phyloP scores from a whole-genome alignment of 163 green algal genomes.

The Botryococcus braunii region DNA sequence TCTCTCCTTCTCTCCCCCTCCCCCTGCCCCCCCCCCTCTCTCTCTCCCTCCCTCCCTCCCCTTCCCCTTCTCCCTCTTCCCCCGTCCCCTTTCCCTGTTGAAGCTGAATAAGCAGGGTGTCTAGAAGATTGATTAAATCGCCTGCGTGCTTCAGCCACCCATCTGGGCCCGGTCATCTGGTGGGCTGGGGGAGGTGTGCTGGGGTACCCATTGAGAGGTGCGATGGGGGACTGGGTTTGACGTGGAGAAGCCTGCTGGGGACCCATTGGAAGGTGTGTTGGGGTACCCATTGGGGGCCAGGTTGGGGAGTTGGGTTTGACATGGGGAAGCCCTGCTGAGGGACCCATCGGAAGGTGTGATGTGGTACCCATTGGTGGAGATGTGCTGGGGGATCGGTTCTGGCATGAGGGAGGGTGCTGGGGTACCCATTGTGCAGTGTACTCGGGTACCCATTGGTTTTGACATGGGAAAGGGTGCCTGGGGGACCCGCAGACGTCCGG shows the following conservation, averaged over 20 bases:
- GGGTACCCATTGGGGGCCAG: too few relatives aligned
- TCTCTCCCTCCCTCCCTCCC: background rate
- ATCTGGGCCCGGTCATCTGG: too few relatives aligned
- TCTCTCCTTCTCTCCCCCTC: background rate
- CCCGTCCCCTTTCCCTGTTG: background rate
- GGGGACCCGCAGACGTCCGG: constrained; percentile 1
- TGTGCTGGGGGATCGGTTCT: background rate
- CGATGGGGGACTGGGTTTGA: too few relatives aligned
- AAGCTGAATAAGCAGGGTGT: background rate
- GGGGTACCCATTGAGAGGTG: too few relatives aligned
- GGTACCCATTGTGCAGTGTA: background rate
- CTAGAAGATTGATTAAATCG: background rate
- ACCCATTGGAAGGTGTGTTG: too few relatives aligned
- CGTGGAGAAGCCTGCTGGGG: too few relatives aligned
- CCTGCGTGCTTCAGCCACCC: too few relatives aligned
- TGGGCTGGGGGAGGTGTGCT: too few relatives aligned
- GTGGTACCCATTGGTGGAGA: background rate
- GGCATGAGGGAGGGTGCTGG: background rate
- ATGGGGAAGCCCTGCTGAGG: too few relatives aligned
- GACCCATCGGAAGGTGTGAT: background rate
- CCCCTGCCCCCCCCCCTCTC: too few relatives aligned
- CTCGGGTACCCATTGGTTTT: background rate
- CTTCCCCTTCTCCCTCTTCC: too few relatives aligned
- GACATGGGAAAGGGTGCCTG: background rate
- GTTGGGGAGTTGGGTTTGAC: too few relatives aligned